Base-by-base conservation (phyloP, 495 filamentous ascomycete genomes). In the Hyaloscypha variabilis region DNA sequence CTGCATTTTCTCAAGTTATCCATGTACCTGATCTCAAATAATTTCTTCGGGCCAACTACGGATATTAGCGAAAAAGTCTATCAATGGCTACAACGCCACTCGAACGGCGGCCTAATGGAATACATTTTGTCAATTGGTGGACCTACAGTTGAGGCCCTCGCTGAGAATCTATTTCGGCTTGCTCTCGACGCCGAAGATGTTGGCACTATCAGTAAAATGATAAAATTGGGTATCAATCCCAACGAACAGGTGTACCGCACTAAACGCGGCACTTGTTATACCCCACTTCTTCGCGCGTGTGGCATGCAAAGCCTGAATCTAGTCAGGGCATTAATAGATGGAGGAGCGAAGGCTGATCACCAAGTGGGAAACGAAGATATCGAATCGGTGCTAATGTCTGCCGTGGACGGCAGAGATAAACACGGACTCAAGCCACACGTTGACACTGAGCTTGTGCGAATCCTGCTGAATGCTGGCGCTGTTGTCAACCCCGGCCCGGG, bases 1-100 rank as follows among this genome's bases (percentile, higher is more conserved):
- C 57, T 59, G 31, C 26, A 28, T 0, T 63, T 63, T 56, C 39
- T 67, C 1, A 63, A 62, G 17, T 21, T 67, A 8, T 21, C 60
- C 17, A 67, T 67, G 8, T 67, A 49, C 65, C 36, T 67, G 65
- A 13, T 58, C 39, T 67, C 65, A 58, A 67, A 67, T 52, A 67
- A 67, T 46, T 50, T 67, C 36, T 34, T 52, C 28, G 46, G 34
- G 36, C n/a, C 46, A 21, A 57, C 49, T 36, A 58, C 39, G 23
- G n/a, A 52, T 56, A 29, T 59, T 21, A 59, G 57, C 39, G 28
- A 34, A 34, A 30, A 58, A 31, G 51, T 64, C 25, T 67, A 57
- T 58, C n/a, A 63, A 57, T 67, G 65, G 65, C 0, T 67, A 42
- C 55, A 56, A 62, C 28, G 24, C 25, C 46, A 46, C 23, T 46